Percentiles rank a stretch among this genome's conserved stretches.
Conservation (phyloP, 441 rosid species). For the Syzygium syzygioides region DNA sequence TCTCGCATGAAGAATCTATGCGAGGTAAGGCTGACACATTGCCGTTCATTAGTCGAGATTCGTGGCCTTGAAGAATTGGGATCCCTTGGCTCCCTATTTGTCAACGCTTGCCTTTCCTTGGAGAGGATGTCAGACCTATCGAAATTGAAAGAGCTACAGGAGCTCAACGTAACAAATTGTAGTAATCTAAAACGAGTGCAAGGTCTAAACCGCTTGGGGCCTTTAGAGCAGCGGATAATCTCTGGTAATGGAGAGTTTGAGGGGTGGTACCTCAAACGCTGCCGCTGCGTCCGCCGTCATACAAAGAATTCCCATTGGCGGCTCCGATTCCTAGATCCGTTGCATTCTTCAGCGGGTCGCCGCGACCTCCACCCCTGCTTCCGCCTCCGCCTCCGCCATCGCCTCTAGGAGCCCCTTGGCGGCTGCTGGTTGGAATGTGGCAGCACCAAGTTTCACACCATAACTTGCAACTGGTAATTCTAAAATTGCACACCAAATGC, state of each 20-base stretch:
- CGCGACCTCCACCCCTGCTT: accelerated
- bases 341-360: not conserved
- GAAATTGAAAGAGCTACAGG: not conserved
- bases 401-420: accelerated
- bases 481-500: too few species aligned
- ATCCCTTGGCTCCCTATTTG: not conserved
- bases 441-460: too few species aligned
- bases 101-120: not conserved
- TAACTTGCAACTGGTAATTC: too few species aligned
- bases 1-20: not conserved
- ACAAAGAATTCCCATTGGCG: not conserved
- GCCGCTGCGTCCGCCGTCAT: too few species aligned
- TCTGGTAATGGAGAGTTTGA: not conserved
- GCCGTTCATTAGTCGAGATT: not conserved
- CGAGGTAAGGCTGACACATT: accelerated
- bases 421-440: too few species aligned
- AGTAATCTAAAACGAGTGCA: not conserved
- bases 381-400: accelerated
- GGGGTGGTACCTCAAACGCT: not conserved
- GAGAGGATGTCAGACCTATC: not conserved
- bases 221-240: accelerated
- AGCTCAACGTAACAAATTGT: not conserved
- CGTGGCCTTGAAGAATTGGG: not conserved
- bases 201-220: not conserved
- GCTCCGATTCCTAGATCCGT: not conserved